A percentile compares a stretch with the other conserved stretches of the same genome.
Evolutionary conservation across 2,329 filamentous ascomycete genomes (phyloP).

Genomic region (Aciculosporium take): DNA sequence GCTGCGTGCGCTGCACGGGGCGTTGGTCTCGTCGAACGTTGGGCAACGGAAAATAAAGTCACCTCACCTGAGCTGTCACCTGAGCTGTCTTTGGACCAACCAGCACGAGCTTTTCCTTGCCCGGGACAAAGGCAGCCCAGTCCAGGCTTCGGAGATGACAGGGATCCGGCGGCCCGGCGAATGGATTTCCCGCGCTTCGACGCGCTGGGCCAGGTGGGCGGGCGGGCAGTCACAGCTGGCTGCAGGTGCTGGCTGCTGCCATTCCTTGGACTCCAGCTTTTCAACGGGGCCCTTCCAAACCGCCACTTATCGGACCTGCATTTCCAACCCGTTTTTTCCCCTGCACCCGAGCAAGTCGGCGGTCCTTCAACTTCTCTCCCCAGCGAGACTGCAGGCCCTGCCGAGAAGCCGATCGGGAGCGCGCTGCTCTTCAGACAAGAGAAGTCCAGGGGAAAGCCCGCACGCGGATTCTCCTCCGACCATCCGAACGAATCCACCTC

Average conservation of each 20-base stretch:
- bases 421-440: not conserved
- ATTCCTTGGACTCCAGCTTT: too few relatives aligned
- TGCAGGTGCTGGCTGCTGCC: not conserved
- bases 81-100: too few relatives aligned
- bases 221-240: constrained; percentile 11
- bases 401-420: not conserved
- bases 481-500: not conserved
- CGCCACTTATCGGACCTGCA: constrained; percentile 9
- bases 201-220: too few relatives aligned
- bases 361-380: not conserved
- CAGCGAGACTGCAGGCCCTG: not conserved
- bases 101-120: not conserved
- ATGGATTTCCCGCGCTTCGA: constrained; percentile 23
- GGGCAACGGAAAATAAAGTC: too few relatives aligned
- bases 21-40: too few relatives aligned
- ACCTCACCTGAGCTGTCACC: too few relatives aligned
- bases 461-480: not conserved
- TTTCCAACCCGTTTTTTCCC: constrained; percentile 7
- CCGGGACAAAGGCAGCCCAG: constrained; percentile 9
- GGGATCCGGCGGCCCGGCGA: constrained; percentile 14
- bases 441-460: not conserved
- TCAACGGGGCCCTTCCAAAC: not conserved
- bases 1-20: not conserved
- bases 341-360: not conserved
- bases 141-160: too few relatives aligned